These are phyloP conservation scores for Chenopodium album DNA, from an alignment of 148 eudicot genomes.

Conservation along the genomic window DNA sequence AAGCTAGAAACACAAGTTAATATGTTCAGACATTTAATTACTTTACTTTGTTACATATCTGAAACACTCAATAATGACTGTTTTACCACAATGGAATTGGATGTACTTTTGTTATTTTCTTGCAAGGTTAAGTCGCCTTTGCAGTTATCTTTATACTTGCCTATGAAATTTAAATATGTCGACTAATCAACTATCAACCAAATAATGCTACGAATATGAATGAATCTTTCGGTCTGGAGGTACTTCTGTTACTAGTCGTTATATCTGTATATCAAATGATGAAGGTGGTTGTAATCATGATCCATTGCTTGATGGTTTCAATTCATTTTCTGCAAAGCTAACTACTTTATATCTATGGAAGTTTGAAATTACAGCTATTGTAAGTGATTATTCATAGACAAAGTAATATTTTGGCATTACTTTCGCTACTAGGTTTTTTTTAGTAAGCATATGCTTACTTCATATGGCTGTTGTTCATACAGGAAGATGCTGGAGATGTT, in stretches of 20 bases:
- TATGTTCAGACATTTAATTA: neutral
- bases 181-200: neutral
- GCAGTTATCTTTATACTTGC: neutral
- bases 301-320: neutral
- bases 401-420: neutral
- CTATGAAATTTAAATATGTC: neutral
- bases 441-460: neutral
- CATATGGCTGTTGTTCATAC: conserved; percentile 20
- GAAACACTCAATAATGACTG: neutral
- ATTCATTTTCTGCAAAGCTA: neutral
- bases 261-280: neutral
- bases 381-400: neutral
- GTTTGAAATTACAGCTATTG: neutral
- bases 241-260: neutral
- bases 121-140: neutral
- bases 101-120: neutral
- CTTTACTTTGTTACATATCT: neutral
- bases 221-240: neutral
- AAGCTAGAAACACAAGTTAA: neutral
- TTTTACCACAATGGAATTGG: neutral
- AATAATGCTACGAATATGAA: neutral
- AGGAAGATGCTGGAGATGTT: conserved; percentile 84
- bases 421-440: neutral
- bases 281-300: neutral
- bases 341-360: neutral